Base-by-base conservation (phyloP, 805 yeast genomes). In the Saccharomycopsis sp. region DNA sequence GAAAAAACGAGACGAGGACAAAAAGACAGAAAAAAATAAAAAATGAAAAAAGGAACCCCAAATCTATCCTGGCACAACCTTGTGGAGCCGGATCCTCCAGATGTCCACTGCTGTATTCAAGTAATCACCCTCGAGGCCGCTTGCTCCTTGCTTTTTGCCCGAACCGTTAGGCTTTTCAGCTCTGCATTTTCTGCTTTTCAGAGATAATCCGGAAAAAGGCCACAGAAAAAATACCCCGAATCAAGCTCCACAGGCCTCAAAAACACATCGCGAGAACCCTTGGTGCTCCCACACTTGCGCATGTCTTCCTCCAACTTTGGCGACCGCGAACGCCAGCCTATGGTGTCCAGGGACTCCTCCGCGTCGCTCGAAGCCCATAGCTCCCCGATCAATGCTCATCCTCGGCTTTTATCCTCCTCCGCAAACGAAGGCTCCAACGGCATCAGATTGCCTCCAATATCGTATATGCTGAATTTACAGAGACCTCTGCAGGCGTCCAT, bases 391-490 rank as follows among this genome's bases (percentile, higher is more conserved):
- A 29, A 29, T 29, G 5, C 37, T 29, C 37, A 29, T 12, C 5
- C 9, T 7, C 37, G 48, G 21, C 21, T 18, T 12, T 44, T 20
- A 12, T 44, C 48, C 48, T 44, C 48, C 48, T 44, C 48, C 7
- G 21, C 21, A 44, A 44, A 44, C 48, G 48, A n/a, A 5, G 48
- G 21, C 16, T 44, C 48, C 21, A 44, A 18, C n/a, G 58, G 52
- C 16, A 58, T 74, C 21, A 67, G 73, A 47, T 63, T 75, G 9
- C 78, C 79, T 9, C 76, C 78, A 0, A 71, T 75, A 15, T 73
- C 77, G 0, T 72, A 74, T 52, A 64, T 69, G 12, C 62, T 64
- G 15, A 63, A 60, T 12, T 48, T 64, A 15, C 61, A 63, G 15
- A 51, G 51, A 34, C 41, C 56, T 21, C 37, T 47, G 34, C 29